phyloP scores from a whole-genome alignment of 2,329 filamentous ascomycete species.

The Calonectria montana region DNA sequence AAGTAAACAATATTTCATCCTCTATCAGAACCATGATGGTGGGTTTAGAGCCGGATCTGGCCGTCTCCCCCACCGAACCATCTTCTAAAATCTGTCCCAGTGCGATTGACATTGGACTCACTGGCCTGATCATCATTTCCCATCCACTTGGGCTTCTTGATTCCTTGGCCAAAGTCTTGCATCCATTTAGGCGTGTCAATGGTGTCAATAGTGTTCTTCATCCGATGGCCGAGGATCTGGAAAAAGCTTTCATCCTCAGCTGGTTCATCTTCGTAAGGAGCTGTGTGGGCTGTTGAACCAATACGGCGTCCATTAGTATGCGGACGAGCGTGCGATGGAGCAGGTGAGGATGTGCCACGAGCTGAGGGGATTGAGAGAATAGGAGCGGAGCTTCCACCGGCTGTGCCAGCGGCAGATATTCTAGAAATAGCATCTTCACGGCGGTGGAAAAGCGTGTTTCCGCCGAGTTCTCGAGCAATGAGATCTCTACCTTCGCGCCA shows the following conservation, averaged over 20 bases:
- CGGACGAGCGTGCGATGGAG: slow-evolving; percentile 56
- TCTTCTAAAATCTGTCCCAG: slow-evolving; percentile 59
- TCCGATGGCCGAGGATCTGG: slow-evolving; percentile 82
- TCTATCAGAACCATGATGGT: neutral
- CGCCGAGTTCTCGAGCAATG: slow-evolving; percentile 86
- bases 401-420: slow-evolving; percentile 42
- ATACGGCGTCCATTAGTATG: slow-evolving; percentile 41
- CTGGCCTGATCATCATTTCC: slow-evolving; percentile 63
- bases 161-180: slow-evolving; percentile 73
- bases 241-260: slow-evolving; percentile 86
- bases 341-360: slow-evolving; percentile 48
- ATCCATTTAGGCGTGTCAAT: slow-evolving; percentile 87
- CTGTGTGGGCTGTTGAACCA: slow-evolving; percentile 38
- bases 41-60: slow-evolving; percentile 43
- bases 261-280: slow-evolving; percentile 62
- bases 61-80: slow-evolving; percentile 67
- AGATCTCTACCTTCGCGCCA: slow-evolving; percentile 94
- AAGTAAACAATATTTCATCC: slow-evolving; percentile 23
- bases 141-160: slow-evolving; percentile 88
- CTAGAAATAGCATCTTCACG: slow-evolving; percentile 56
- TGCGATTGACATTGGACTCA: slow-evolving; percentile 41
- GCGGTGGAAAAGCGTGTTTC: slow-evolving; percentile 66
- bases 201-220: slow-evolving; percentile 92
- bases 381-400: slow-evolving; percentile 53
- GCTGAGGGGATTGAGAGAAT: slow-evolving; percentile 61